Base-by-base conservation (phyloP, 352 stramenopile genomes). In the Globisporangium apiculatum region DNA sequence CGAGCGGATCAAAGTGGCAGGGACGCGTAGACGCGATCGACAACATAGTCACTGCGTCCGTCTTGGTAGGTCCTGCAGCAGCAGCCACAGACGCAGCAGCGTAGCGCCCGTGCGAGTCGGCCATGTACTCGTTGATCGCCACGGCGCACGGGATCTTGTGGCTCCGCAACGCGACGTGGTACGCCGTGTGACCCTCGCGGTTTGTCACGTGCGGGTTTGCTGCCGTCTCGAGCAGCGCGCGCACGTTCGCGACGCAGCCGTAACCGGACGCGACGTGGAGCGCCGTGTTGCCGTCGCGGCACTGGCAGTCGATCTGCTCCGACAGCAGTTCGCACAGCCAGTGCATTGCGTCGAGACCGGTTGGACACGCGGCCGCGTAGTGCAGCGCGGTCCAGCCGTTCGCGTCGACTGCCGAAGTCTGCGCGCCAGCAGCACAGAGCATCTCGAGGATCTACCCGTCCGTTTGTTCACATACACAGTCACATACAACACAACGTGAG, bases 311-410 rank as follows among this genome's bases (percentile, higher is more conserved):
- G 10, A 89, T 69, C 3, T 79, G 57, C 7, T 84, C 75, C 1
- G 67, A 67, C 1, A 74, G 41, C 5, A 87, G 40, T 18, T 86
- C 72, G 31, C 76, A 87, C 12, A 91, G 48, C 37, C 83, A 87
- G 40, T 72, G 67, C 58, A 91, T 57, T 2, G 74, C 72, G 17
- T 74, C 60, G 4, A 72, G 12, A 0, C 74, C 78, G 0, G 47
- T 64, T 8, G 55, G 38, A 35, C 76, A 87, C 9, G 69, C 78
- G 9, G 75, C 76, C 4, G 72, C 75, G 50, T 87, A 89, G 41
- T 91, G 80, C 2, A 91, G 58, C 2, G 71, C 68, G 24, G 72
- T 87, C 78, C 78, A 91, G 5, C 70, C 76, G 57, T 86, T 84
- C 9, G 79, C 67, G 24, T 89, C 80, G 7, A 70, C 59, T 7